Base-by-base conservation (phyloP, 1,139 yeast species). In the Geotrichum reessii region DNA sequence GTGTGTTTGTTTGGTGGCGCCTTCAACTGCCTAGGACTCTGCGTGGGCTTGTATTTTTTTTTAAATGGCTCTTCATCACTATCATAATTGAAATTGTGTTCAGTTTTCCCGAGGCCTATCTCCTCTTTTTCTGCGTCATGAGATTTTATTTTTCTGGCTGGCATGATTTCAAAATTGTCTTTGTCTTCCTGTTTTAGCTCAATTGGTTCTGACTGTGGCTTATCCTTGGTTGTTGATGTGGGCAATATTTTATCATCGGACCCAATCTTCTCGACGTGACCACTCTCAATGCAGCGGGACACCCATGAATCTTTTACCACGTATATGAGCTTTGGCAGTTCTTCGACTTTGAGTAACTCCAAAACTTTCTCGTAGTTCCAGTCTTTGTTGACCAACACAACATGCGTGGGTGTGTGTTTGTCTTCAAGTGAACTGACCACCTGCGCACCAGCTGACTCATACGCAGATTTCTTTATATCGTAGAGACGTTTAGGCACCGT, bases 231-330 rank as follows among this genome's bases (percentile, higher is more conserved):
- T 5, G 44, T 8, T 19, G 21, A 5, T 9, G 8, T 28, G 17
- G 53, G 40, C 25, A 21, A 8, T 14, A 19, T 47, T 21, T 14
- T 25, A 22, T 54, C 40, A 6, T 21, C 24, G 11, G n/a, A 27
- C 19, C 27, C 50, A 33, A 44, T 28, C 42, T 44, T 48, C 53
- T 33, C 49, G 11, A 31, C 9, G 47, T 50, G 57, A 4, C 60
- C 58, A 19, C 62, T 55, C 25, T 70, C 74, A n/a, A 77, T 70
- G 52, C 77, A 74, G 19, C 72, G 74, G 17, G 74, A 64, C 1
- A 74, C 65, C 81, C 80, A 77, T 1, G 59, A 61, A 31, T 74
- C 76, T 19, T 62, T 57, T 21, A 74, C 63, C 11, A 73, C 61
- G 1, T 21, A 19, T 40, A 49, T 31, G 14, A 22, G 33, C 3